Evolutionary conservation across 768 basidiomycete species (phyloP).

Genomic region (Saitozyma sp.): DNA sequence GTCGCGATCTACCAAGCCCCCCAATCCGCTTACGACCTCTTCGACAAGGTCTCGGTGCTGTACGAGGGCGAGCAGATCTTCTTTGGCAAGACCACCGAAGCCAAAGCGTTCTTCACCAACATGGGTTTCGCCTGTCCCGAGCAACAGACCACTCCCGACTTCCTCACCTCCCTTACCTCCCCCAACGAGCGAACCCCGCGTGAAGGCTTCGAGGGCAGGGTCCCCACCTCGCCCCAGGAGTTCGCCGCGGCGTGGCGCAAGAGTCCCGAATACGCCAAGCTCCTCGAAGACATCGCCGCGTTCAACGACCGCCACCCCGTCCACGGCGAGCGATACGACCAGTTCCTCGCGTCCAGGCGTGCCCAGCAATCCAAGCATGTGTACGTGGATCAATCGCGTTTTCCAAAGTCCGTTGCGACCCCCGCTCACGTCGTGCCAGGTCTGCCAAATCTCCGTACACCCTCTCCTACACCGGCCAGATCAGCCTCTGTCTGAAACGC

Average conservation of each 20-base stretch:
- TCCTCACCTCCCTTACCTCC: conserved; percentile 62
- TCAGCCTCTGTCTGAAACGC: conserved; percentile 56
- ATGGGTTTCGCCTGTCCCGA: conserved; percentile 58
- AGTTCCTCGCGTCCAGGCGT: conserved; percentile 66
- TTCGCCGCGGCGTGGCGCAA: conserved; percentile 59
- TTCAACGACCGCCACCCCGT: conserved; percentile 56
- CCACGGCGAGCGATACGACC: conserved; percentile 58
- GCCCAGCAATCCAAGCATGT: conserved; percentile 75
- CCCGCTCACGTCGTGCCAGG: conserved; percentile 61
- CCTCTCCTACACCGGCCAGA: conserved; percentile 57
- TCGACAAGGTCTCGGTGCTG: conserved; percentile 58
- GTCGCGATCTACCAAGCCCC: conserved; percentile 59
- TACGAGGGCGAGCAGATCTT: conserved; percentile 60
- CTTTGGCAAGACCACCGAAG: conserved; percentile 56
- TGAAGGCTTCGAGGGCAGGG: conserved; percentile 62
- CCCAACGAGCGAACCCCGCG: conserved; percentile 80
- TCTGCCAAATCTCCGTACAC: conserved; percentile 55
- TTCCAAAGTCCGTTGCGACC: conserved; percentile 63
- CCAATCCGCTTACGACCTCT: conserved; percentile 56
- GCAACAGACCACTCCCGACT: conserved; percentile 59
- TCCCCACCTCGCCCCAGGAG: conserved; percentile 67
- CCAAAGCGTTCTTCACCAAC: conserved; percentile 56
- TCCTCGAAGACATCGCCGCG: conserved; percentile 61
- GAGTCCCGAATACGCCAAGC: conserved; percentile 60
- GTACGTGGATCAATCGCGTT: conserved; percentile 72